Conservation (phyloP, 257 asterid species). For the Solanum chiquidenum region DNA sequence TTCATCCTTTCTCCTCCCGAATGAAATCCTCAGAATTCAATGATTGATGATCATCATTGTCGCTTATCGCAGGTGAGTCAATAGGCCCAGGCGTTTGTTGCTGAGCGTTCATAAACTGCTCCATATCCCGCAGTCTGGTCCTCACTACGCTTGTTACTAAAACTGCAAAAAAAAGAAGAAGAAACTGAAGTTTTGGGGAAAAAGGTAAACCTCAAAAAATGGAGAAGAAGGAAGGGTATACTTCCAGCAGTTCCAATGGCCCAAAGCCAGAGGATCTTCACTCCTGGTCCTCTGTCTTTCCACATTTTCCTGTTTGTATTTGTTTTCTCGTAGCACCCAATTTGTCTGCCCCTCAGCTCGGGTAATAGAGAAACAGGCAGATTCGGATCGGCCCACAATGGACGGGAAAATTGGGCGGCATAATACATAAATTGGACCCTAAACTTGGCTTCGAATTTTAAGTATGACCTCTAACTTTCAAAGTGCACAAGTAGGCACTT, state of each 20-base stretch:
- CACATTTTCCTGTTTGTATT: slow-evolving; percentile 22
- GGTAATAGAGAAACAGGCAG: background rate
- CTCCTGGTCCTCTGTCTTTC: slow-evolving; percentile 77
- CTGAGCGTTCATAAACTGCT: slow-evolving; percentile 27
- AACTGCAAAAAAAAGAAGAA: slow-evolving; percentile 17
- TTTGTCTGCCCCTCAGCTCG: background rate
- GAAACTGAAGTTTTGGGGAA: background rate
- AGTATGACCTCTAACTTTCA: too few relatives aligned
- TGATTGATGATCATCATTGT: background rate
- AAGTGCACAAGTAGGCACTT: too few relatives aligned
- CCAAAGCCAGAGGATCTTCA: slow-evolving; percentile 85
- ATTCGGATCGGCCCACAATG: background rate
- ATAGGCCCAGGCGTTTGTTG: slow-evolving; percentile 10
- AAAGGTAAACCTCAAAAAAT: background rate
- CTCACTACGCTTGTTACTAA: slow-evolving; percentile 48
- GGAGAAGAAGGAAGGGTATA: background rate
- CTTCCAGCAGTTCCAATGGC: slow-evolving; percentile 85
- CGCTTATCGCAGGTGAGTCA: background rate
- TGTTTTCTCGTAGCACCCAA: background rate
- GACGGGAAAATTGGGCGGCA: background rate
- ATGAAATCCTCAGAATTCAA: slow-evolving; percentile 8
- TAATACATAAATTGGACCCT: too few relatives aligned
- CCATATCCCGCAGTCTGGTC: slow-evolving; percentile 61
- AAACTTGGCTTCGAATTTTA: too few relatives aligned
- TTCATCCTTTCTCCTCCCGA: slow-evolving; percentile 14